Conservation (phyloP, 192 early-diverging fungal genomes). For the Phycomyces blakesleeanus region DNA sequence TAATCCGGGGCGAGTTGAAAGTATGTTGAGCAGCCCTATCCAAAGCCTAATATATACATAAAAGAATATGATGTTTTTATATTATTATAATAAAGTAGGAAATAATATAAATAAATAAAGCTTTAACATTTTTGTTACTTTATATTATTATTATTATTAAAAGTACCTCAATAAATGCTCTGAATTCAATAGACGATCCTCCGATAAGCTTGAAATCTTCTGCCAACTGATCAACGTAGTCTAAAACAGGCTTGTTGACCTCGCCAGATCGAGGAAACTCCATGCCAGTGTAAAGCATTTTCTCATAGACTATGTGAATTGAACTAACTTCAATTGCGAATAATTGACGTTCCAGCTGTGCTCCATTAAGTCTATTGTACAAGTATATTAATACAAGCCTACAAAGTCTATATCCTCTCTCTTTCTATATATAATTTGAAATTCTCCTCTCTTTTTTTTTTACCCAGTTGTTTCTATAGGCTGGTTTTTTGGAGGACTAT, state of each 20-base stretch:
- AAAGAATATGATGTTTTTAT: no score
- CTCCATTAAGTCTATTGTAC: background rate
- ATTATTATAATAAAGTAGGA: no score
- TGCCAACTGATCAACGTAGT: slow-evolving; percentile 60
- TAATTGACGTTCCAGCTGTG: slow-evolving; percentile 18
- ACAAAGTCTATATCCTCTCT: no score
- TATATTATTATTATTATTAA: background rate
- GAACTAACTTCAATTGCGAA: slow-evolving; percentile 45
- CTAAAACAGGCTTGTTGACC: slow-evolving; percentile 52
- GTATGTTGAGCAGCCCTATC: slow-evolving; percentile 63
- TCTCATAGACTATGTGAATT: slow-evolving; percentile 58
- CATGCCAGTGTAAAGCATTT: slow-evolving; percentile 48
- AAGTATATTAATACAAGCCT: no score
- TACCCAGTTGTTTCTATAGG: background rate
- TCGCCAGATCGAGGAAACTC: slow-evolving; percentile 62
- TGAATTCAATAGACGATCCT: slow-evolving; percentile 47
- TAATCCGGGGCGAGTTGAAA: slow-evolving; percentile 65
- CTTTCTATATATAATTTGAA: no score
- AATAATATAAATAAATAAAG: no score
- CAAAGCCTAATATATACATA: slow-evolving; percentile 31
- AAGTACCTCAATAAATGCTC: slow-evolving; percentile 49
- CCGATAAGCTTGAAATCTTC: slow-evolving; percentile 56
- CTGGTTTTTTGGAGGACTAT: slow-evolving; percentile 18
- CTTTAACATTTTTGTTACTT: no score
- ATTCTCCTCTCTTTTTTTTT: background rate